phyloP scores from a whole-genome alignment of 495 filamentous ascomycete genomes.

The Tuber borchii region DNA sequence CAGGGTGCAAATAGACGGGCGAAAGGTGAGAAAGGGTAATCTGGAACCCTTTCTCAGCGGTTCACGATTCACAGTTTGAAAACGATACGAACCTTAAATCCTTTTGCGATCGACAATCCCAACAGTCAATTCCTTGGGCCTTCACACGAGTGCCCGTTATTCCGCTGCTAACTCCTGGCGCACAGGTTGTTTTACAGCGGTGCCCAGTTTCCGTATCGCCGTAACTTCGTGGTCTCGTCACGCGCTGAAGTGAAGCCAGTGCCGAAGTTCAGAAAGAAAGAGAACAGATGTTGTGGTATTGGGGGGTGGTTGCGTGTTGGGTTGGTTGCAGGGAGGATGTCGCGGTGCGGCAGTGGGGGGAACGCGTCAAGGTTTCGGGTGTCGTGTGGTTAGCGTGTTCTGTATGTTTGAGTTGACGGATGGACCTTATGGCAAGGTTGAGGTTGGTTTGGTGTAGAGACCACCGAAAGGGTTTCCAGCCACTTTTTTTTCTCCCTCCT shows the following conservation, averaged over 20 bases:
- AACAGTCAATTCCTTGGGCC: neutral
- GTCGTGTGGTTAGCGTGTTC: conserved; percentile 3
- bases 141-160: neutral
- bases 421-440: neutral
- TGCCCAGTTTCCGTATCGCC: neutral
- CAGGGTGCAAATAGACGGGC: neutral
- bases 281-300: neutral
- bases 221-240: conserved; percentile 1
- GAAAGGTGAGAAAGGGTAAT: neutral
- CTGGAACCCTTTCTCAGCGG: neutral
- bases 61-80: neutral
- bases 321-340: neutral
- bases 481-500: neutral
- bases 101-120: neutral
- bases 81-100: neutral
- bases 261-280: neutral
- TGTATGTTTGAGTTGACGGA: neutral
- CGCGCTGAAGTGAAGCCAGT: neutral
- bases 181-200: neutral
- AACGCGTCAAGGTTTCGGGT: conserved; percentile 1
- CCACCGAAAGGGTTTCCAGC: neutral
- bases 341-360: neutral
- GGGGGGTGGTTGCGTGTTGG: neutral
- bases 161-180: neutral
- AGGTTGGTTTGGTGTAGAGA: neutral